A percentile compares a stretch with the other conserved stretches of the same genome.
phyloP scores from a whole-genome alignment of 2,329 filamentous ascomycete genomes.

The Alternaria tenuissima region DNA sequence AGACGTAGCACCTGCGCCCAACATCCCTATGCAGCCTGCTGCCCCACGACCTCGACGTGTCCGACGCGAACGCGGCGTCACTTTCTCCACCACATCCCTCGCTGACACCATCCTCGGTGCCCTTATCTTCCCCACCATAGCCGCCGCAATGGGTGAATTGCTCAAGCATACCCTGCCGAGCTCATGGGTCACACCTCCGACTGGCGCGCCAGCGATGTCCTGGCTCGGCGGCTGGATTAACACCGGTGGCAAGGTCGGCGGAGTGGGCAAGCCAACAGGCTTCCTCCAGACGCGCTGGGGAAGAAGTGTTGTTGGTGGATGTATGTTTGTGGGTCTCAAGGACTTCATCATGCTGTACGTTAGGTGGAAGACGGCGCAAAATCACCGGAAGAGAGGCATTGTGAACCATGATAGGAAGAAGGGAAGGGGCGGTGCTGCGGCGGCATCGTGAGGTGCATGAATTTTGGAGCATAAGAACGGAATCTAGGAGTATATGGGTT shows the following conservation, averaged over 20 bases:
- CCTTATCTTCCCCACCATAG: constrained; percentile 82
- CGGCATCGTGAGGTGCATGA: neutral
- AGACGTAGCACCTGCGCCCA: constrained; percentile 40
- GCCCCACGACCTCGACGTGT: constrained; percentile 34
- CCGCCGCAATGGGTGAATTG: constrained; percentile 78
- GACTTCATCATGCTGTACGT: constrained; percentile 70
- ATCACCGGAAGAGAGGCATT: constrained; percentile 56
- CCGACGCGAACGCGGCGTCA: constrained; percentile 58
- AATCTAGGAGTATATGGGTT: neutral
- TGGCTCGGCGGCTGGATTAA: constrained; percentile 36
- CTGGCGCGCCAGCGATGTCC: constrained; percentile 22
- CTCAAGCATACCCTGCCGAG: constrained; percentile 73
- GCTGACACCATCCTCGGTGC: constrained; percentile 71
- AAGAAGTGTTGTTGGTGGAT: constrained; percentile 85
- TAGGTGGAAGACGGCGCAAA: constrained; percentile 59
- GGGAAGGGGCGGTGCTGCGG: neutral
- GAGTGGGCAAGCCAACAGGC: constrained; percentile 61
- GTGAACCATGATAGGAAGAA: constrained; percentile 48
- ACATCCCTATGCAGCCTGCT: constrained; percentile 35
- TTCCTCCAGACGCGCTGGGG: constrained; percentile 88
- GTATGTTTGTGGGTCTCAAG: constrained; percentile 85
- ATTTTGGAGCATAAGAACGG: neutral
- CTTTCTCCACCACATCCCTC: constrained; percentile 63
- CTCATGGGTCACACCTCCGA: constrained; percentile 66
- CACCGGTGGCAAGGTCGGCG: constrained; percentile 17